A percentile compares a stretch with the other conserved stretches of the same genome.
These are phyloP conservation scores for Flammula alnicola DNA, from an alignment of 1,284 basidiomycete genomes.

Conservation along the genomic window DNA sequence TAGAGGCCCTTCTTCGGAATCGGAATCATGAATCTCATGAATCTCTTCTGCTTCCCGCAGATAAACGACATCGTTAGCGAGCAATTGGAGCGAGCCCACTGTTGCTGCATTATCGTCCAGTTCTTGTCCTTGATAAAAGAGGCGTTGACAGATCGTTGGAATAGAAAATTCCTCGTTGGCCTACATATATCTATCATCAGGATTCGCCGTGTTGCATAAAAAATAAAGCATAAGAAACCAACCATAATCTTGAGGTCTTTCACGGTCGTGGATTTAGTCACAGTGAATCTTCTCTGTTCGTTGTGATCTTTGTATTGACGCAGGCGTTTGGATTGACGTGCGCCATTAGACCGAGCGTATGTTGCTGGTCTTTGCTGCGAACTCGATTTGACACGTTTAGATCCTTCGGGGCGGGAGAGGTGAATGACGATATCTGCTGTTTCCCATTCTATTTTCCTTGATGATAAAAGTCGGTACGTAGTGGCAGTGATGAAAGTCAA, in stretches of 20 bases:
- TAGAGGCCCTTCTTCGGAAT: slow-evolving; percentile 52
- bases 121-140: slow-evolving; percentile 67
- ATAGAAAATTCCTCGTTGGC: slow-evolving; percentile 64
- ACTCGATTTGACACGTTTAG: slow-evolving; percentile 9
- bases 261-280: slow-evolving; percentile 68
- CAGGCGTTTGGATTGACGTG: slow-evolving; percentile 70
- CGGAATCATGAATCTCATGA: slow-evolving; percentile 50
- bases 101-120: slow-evolving; percentile 67
- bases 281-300: slow-evolving; percentile 53
- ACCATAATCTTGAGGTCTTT: slow-evolving; percentile 80
- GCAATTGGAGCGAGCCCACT: slow-evolving; percentile 61
- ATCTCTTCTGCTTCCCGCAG: slow-evolving; percentile 66
- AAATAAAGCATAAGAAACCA: slow-evolving; percentile 24
- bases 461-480: slow-evolving; percentile 14
- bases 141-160: slow-evolving; percentile 73
- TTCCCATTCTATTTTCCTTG: slow-evolving; percentile 55
- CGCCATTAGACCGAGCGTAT: slow-evolving; percentile 32
- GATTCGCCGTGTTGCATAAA: background rate
- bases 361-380: slow-evolving; percentile 20
- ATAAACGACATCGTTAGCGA: slow-evolving; percentile 69
- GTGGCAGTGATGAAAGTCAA: slow-evolving; percentile 6
- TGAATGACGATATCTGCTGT: slow-evolving; percentile 57
- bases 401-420: slow-evolving; percentile 32
- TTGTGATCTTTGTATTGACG: slow-evolving; percentile 56
- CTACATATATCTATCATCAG: slow-evolving; percentile 35